Percentiles rank a stretch among this genome's conserved stretches.
Evolutionary conservation across 2,329 filamentous ascomycete genomes (phyloP).

Genomic region (Fusarium metavorans): DNA sequence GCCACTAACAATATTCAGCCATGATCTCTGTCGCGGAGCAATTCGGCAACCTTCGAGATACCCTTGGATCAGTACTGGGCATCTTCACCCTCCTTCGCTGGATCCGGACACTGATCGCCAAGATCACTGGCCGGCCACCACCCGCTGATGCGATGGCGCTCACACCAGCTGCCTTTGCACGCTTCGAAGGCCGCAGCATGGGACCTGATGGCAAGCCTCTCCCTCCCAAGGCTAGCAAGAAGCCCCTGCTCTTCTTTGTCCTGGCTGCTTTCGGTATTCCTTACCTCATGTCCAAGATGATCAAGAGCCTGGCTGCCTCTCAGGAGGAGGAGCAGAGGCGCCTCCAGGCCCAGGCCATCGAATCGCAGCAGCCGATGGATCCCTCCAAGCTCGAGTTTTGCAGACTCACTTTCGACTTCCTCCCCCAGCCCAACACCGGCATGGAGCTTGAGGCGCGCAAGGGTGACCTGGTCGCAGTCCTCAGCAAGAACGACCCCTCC

Average conservation of each 20-base stretch:
- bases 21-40: constrained; percentile 99
- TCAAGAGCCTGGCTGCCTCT: constrained; percentile 82
- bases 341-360: constrained; percentile 63
- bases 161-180: constrained; percentile 90
- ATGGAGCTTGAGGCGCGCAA: constrained; percentile 94
- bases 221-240: constrained; percentile 83
- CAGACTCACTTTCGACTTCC: constrained; percentile 93
- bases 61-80: constrained; percentile 90
- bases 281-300: constrained; percentile 97
- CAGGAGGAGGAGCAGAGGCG: constrained; percentile 84
- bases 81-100: constrained; percentile 97
- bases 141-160: constrained; percentile 89
- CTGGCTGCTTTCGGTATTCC: constrained; percentile 94
- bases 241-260: constrained; percentile 96
- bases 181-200: constrained; percentile 79
- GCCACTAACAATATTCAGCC: constrained; percentile 63
- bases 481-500: constrained; percentile 91
- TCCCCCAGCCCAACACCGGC: constrained; percentile 76
- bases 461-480: constrained; percentile 93
- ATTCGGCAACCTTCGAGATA: constrained; percentile 92
- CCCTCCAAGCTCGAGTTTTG: constrained; percentile 96
- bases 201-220: constrained; percentile 72
- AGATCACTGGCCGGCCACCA: constrained; percentile 89
- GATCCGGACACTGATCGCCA: constrained; percentile 91
- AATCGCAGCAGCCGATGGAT: constrained; percentile 73